Base-by-base conservation (phyloP, 2,329 filamentous ascomycete genomes). In the Pseudocercospora pini-densiflorae region DNA sequence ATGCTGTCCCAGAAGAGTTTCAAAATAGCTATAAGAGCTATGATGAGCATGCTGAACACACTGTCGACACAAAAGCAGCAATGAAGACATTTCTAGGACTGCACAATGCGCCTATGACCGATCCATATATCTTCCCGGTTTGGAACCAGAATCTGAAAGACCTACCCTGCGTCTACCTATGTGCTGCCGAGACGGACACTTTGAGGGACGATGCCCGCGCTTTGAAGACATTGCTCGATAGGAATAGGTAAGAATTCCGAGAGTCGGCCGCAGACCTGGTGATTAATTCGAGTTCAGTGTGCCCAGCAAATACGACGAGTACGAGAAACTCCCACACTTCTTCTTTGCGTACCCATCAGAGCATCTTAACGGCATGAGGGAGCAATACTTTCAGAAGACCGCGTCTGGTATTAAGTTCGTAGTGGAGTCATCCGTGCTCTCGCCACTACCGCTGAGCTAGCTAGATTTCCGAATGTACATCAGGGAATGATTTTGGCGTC, bases 401-500 rank as follows among this genome's bases (percentile, higher is more conserved):
- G 62, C 68, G 45, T 61, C 65, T 23, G 68, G 68, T n/a, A 65
- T 69, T 6, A 27, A 40, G 9, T 69, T 67, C 40, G 62, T 69
- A 47, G 53, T 67, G 4, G 64, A 63, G 2, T 68, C 62, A 7
- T 67, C 57, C 7, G 53, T 54, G 5, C 61, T 58, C 27, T 43
- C 60, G 7, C 43, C 60, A 10, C 54, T 63, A 8, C 60, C 64
- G 54, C 60, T 63, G n/a, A 59, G 64, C 60, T 66, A 59, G 43
- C 6, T 19, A 31, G 61, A 82, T 5, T 59, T 19, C 27, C n/a
- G 23, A 60, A 3, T 14, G 1, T 24, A 49, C 23, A 31, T 63
- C 65, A 71, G 16, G 80, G 80, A 63, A 82, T 81, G 57, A 83
- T 77, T 64, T 77, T 81, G 1, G 80, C 81, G 65, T 74, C 75